Conservation (phyloP, 345 rosid species). For the Citrus cavaleriei region DNA sequence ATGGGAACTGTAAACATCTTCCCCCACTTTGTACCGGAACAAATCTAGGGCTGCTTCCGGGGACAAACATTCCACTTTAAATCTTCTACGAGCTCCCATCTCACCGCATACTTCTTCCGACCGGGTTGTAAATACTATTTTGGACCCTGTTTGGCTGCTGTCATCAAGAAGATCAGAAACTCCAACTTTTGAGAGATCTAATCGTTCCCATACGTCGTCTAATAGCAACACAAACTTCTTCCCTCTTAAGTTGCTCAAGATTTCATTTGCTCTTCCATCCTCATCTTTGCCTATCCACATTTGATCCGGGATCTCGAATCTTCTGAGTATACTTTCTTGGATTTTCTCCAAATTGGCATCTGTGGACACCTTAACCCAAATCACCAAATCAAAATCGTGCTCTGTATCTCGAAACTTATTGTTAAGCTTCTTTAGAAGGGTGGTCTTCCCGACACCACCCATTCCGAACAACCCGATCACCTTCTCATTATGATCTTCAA, state of each 20-base stretch:
- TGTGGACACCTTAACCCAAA: neutral
- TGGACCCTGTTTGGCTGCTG: neutral
- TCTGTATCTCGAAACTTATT: neutral
- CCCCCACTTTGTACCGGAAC: conserved; percentile 19
- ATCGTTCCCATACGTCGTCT: neutral
- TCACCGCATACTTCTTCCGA: conserved; percentile 18
- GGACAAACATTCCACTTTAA: conserved; percentile 14
- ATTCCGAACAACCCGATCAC: neutral
- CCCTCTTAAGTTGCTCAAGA: neutral
- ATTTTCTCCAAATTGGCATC: neutral
- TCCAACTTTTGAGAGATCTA: conserved; percentile 6
- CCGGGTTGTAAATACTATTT: conserved; percentile 27
- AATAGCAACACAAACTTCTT: conserved; percentile 23
- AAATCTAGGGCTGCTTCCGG: conserved; percentile 1
- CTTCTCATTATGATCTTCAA: neutral
- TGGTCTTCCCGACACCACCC: conserved; percentile 9
- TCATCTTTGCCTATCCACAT: neutral
- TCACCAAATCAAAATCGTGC: neutral
- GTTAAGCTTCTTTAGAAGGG: neutral
- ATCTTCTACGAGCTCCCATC: conserved; percentile 21
- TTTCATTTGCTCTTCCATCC: neutral
- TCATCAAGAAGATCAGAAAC: conserved; percentile 15
- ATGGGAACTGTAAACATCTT: neutral
- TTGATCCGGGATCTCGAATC: neutral
- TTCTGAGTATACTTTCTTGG: neutral